These are phyloP conservation scores for Xylaria palmicola DNA, from an alignment of 495 filamentous ascomycete genomes.

Conservation along the genomic window DNA sequence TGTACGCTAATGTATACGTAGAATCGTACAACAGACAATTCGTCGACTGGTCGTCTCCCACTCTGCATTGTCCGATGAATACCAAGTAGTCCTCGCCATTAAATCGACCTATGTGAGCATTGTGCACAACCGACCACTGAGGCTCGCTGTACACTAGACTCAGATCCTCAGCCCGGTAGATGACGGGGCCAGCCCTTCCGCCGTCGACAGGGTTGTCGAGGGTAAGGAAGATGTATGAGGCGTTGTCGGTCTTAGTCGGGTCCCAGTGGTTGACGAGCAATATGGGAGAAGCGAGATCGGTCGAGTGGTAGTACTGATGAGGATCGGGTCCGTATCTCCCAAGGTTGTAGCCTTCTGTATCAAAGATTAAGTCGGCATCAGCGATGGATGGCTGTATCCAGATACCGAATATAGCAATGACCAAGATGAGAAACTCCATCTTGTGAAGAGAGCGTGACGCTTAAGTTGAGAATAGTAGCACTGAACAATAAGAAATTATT, in stretches of 20 bases:
- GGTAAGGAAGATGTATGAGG: conserved; percentile 15
- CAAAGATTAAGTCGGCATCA: conserved; percentile 7
- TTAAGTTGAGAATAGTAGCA: neutral
- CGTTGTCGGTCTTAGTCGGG: conserved; percentile 1
- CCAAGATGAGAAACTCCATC: neutral
- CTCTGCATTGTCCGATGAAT: conserved; percentile 2
- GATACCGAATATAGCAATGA: neutral
- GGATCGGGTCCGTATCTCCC: conserved; percentile 15
- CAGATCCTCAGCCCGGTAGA: conserved; percentile 19
- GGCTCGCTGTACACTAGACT: conserved; percentile 18
- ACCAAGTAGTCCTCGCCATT: conserved; percentile 8
- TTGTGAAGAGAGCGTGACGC: neutral
- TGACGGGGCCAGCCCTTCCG: conserved; percentile 10
- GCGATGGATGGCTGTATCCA: neutral
- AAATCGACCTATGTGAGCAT: conserved; percentile 1
- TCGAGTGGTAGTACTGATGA: conserved; percentile 16
- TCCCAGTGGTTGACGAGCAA: conserved; percentile 20
- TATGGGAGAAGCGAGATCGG: conserved; percentile 11
- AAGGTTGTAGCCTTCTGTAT: conserved; percentile 5
- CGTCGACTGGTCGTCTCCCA: neutral
- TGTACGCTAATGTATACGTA: conserved; percentile 17
- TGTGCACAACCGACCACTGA: conserved; percentile 3
- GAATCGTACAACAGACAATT: conserved; percentile 21
- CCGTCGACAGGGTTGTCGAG: neutral
- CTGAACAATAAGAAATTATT: neutral